Percentiles rank a stretch among this genome's conserved stretches.
These are phyloP conservation scores for Hyaloscypha finlandica DNA, from an alignment of 495 filamentous ascomycete species.

Conservation along the genomic window DNA sequence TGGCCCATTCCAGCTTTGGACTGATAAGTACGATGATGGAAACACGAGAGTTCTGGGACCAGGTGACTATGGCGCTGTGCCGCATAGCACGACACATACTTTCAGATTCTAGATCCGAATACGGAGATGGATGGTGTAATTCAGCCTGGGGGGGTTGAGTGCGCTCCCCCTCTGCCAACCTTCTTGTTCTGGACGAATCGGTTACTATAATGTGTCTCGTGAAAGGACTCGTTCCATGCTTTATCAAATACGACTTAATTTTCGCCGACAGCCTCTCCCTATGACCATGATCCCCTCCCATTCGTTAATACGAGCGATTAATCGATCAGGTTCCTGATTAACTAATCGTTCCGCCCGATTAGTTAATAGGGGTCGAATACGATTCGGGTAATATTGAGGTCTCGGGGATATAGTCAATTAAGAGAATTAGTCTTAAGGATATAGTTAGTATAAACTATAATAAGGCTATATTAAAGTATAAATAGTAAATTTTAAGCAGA, in stretches of 20 bases:
- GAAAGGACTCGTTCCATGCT: constrained; percentile 42
- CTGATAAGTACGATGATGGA: constrained; percentile 40
- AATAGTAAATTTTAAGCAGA: too few species aligned
- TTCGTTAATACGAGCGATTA: too few species aligned
- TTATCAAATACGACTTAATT: constrained; percentile 27
- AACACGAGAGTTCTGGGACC: constrained; percentile 39
- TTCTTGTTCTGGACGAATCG: constrained; percentile 1
- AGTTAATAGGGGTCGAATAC: too few species aligned
- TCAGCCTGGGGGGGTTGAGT: constrained; percentile 49
- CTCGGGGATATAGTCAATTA: too few species aligned
- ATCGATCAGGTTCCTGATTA: too few species aligned
- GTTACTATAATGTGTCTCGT: background rate
- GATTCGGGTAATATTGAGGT: too few species aligned
- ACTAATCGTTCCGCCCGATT: too few species aligned
- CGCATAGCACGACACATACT: constrained; percentile 46
- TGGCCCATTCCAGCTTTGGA: constrained; percentile 49
- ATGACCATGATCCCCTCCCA: constrained; percentile 10
- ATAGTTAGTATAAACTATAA: too few species aligned
- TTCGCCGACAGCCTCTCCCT: constrained; percentile 11
- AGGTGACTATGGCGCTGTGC: constrained; percentile 46
- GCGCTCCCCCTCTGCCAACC: constrained; percentile 15
- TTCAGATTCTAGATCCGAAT: constrained; percentile 47
- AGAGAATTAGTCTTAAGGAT: too few species aligned
- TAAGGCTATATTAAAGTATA: too few species aligned
- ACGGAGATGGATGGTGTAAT: constrained; percentile 47